Percentiles rank a stretch among this genome's conserved stretches.
Evolutionary conservation across 495 filamentous ascomycete species (phyloP).

Genomic region (Aspergillus olivimuriae): DNA sequence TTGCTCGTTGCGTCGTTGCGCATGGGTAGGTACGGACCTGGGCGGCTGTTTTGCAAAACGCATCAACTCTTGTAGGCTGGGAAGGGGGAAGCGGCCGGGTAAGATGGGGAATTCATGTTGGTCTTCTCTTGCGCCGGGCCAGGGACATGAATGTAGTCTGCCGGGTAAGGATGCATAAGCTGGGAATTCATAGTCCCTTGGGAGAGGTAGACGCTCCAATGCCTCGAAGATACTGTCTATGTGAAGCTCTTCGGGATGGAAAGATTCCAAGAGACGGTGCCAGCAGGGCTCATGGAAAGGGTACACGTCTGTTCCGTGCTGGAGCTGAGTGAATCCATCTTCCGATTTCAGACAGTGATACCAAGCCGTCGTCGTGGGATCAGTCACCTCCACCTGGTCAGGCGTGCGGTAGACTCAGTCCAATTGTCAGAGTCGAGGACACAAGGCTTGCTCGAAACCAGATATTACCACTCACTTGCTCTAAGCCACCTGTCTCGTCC

Average conservation of each 20-base stretch:
- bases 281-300: background rate
- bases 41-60: background rate
- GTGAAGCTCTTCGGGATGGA: background rate
- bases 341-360: background rate
- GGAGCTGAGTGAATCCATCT: background rate
- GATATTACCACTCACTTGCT: background rate
- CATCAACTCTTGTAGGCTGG: slow-evolving; percentile 2
- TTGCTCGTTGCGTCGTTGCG: no score
- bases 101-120: background rate
- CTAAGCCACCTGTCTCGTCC: background rate
- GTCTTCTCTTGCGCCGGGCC: background rate
- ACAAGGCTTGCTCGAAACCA: background rate
- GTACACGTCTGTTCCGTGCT: background rate
- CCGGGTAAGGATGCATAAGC: background rate
- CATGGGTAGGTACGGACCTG: no score
- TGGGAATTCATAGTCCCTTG: background rate
- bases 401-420: background rate
- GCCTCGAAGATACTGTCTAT: background rate
- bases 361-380: background rate
- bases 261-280: background rate
- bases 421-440: background rate
- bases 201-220: background rate
- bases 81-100: background rate
- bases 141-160: background rate
- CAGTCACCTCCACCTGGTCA: background rate